phyloP scores from a whole-genome alignment of 495 filamentous ascomycete species.

The Xylaria intraflava region DNA sequence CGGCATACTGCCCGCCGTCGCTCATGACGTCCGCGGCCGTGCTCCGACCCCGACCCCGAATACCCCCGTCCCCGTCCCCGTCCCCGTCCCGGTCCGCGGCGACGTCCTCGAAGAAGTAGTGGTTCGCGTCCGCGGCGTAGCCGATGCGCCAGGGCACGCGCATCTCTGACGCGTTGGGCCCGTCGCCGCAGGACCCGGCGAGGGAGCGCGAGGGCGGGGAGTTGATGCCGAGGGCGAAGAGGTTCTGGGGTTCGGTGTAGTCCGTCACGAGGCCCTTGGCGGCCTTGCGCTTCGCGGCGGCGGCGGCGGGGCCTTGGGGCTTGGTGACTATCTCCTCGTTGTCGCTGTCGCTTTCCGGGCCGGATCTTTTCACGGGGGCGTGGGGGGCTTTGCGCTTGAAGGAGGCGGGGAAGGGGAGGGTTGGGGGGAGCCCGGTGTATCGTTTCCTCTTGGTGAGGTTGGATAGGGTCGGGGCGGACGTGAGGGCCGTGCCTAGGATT shows the following conservation, averaged over 20 bases:
- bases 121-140: slow-evolving; percentile 31
- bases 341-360: neutral
- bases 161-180: slow-evolving; percentile 48
- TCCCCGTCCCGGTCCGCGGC: neutral
- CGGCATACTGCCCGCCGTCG: neutral
- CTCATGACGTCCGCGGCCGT: slow-evolving; percentile 3
- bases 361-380: no score
- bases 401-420: neutral
- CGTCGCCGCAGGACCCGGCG: slow-evolving; percentile 58
- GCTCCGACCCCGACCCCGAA: neutral
- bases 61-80: neutral
- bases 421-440: neutral
- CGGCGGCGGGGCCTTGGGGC: neutral
- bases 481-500: slow-evolving; percentile 16
- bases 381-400: neutral
- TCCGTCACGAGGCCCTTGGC: slow-evolving; percentile 55
- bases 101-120: slow-evolving; percentile 37
- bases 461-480: neutral
- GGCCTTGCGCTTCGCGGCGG: slow-evolving; percentile 11
- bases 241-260: slow-evolving; percentile 67
- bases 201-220: slow-evolving; percentile 51
- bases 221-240: slow-evolving; percentile 64
- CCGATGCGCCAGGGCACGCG: slow-evolving; percentile 54
- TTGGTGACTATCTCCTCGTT: neutral
- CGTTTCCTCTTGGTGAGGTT: neutral